Conservation (phyloP, 2,329 filamentous ascomycete species). For the Xylaria sp. region DNA sequence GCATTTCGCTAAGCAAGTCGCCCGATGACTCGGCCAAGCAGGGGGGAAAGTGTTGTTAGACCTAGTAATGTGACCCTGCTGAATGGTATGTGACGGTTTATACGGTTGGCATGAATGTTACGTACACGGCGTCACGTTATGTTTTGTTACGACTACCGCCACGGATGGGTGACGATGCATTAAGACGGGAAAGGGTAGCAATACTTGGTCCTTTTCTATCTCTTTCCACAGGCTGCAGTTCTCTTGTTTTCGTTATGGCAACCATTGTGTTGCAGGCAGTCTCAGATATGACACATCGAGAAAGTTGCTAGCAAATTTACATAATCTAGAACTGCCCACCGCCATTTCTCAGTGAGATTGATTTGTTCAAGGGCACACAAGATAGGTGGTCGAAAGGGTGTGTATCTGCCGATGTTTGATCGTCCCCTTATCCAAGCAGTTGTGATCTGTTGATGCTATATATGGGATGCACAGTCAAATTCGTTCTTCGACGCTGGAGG, state of each 20-base stretch:
- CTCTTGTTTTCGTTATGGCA: slow-evolving; percentile 41
- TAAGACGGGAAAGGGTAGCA: slow-evolving; percentile 43
- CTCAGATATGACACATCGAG: slow-evolving; percentile 42
- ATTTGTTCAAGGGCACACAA: background rate
- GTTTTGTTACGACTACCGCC: slow-evolving; percentile 43
- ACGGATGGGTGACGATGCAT: slow-evolving; percentile 45
- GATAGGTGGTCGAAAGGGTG: background rate
- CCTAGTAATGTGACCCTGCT: slow-evolving; percentile 37
- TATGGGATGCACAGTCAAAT: background rate
- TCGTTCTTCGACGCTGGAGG: too few relatives aligned
- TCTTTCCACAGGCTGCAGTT: slow-evolving; percentile 43
- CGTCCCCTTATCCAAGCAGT: background rate
- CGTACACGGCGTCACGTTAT: slow-evolving; percentile 51
- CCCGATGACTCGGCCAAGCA: slow-evolving; percentile 80
- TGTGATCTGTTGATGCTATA: background rate
- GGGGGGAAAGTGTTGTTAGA: slow-evolving; percentile 83
- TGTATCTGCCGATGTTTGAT: slow-evolving; percentile 14
- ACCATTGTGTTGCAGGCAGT: slow-evolving; percentile 37
- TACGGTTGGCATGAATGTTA: slow-evolving; percentile 52
- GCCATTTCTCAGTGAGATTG: slow-evolving; percentile 14
- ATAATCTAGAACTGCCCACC: slow-evolving; percentile 44
- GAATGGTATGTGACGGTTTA: slow-evolving; percentile 48
- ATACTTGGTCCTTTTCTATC: slow-evolving; percentile 41
- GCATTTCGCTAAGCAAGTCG: slow-evolving; percentile 88
- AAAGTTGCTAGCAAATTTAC: slow-evolving; percentile 40